A percentile compares a stretch with the other conserved stretches of the same genome.
These are phyloP conservation scores for Exophiala sideris DNA, from an alignment of 2,329 filamentous ascomycete genomes.

Conservation along the genomic window DNA sequence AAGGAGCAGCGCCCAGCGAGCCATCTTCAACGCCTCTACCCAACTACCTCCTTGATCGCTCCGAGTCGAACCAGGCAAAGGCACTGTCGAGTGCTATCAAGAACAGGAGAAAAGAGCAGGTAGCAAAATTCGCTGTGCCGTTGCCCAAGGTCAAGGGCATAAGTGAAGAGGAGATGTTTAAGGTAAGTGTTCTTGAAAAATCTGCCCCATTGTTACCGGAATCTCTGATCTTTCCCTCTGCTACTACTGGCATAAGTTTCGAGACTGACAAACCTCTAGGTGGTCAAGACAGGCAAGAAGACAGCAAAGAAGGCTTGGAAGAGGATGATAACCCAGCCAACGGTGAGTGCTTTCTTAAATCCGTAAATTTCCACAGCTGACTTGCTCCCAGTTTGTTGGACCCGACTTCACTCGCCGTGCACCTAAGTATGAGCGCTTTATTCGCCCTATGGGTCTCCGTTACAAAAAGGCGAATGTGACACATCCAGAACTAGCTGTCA, in stretches of 20 bases:
- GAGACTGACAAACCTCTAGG: conserved; percentile 33
- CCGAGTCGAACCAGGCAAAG: conserved; percentile 65
- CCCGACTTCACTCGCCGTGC: conserved; percentile 84
- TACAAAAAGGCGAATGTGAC: conserved; percentile 76
- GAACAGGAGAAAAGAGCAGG: conserved; percentile 91
- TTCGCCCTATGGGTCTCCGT: conserved; percentile 71
- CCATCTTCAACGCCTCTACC: conserved; percentile 79
- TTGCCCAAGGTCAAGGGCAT: conserved; percentile 93
- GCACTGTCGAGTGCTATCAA: conserved; percentile 83
- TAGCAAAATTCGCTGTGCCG: conserved; percentile 87
- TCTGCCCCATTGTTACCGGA: too few relatives aligned
- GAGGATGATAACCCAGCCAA: conserved; percentile 70
- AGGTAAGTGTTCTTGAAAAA: conserved; percentile 34
- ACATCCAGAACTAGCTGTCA: conserved; percentile 78
- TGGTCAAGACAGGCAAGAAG: conserved; percentile 95
- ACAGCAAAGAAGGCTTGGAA: conserved; percentile 73
- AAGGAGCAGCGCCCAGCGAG: conserved; percentile 73
- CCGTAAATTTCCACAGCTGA: too few relatives aligned
- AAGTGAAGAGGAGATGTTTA: conserved; percentile 96
- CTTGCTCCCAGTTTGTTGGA: conserved; percentile 64
- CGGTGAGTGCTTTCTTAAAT: conserved; percentile 31
- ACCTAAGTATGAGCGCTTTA: conserved; percentile 72
- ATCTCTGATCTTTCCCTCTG: too few relatives aligned
- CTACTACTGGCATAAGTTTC: too few relatives aligned
- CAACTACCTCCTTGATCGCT: conserved; percentile 89